These are phyloP conservation scores for Alternaria solani DNA, from an alignment of 2,329 filamentous ascomycete genomes.

Conservation along the genomic window DNA sequence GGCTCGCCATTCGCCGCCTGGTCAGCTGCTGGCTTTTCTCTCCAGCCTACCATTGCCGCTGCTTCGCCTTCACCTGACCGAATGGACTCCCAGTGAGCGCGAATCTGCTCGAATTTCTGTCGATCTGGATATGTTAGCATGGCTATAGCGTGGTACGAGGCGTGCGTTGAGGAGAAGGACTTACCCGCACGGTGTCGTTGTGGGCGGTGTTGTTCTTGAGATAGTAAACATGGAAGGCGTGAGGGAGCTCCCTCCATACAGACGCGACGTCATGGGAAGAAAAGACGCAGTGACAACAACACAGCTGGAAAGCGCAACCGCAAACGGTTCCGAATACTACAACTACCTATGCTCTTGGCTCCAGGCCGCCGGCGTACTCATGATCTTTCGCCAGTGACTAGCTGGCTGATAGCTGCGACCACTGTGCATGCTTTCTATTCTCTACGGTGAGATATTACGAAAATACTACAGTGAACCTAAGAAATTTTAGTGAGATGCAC, in stretches of 20 bases:
- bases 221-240: slow-evolving; percentile 29
- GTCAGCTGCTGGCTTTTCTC: slow-evolving; percentile 28
- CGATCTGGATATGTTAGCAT: slow-evolving; percentile 49
- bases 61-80: slow-evolving; percentile 17
- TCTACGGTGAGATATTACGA: neutral
- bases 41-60: slow-evolving; percentile 40
- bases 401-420: neutral
- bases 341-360: neutral
- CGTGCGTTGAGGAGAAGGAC: slow-evolving; percentile 15
- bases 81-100: slow-evolving; percentile 45
- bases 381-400: neutral
- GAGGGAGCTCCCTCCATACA: slow-evolving; percentile 13
- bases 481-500: accelerated
- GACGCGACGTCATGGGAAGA: slow-evolving; percentile 18
- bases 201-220: slow-evolving; percentile 15
- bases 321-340: neutral
- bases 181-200: slow-evolving; percentile 24
- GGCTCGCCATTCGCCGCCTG: slow-evolving; percentile 17
- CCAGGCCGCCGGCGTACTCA: neutral
- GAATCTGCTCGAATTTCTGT: slow-evolving; percentile 43
- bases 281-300: slow-evolving; percentile 4
- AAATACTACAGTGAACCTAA: neutral
- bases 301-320: neutral
- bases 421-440: accelerated
- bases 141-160: slow-evolving; percentile 24